These are phyloP conservation scores for Irineochytrium annulatum DNA, from an alignment of 192 early-diverging fungal genomes.

Conservation along the genomic window DNA sequence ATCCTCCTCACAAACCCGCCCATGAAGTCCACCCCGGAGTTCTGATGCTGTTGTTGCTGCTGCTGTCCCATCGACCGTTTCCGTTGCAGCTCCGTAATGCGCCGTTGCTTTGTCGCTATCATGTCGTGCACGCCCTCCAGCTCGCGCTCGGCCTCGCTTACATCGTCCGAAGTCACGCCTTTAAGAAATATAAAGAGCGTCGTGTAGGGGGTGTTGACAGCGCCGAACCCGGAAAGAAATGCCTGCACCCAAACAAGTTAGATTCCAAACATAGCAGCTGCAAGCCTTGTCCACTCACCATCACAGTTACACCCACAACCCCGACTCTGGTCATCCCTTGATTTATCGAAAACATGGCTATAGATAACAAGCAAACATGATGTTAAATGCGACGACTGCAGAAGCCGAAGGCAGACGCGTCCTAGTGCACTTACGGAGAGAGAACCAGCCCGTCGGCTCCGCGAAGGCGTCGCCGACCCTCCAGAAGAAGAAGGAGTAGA, in stretches of 20 bases:
- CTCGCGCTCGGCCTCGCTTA: constrained; percentile 61
- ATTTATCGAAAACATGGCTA: constrained; percentile 28
- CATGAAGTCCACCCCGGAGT: no score
- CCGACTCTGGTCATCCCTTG: constrained; percentile 77
- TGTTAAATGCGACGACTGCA: no score
- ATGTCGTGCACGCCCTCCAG: constrained; percentile 63
- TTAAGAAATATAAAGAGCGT: constrained; percentile 78
- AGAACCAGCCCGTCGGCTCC: neutral
- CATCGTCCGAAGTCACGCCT: constrained; percentile 37
- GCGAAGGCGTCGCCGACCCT: neutral
- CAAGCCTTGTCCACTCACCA: no score
- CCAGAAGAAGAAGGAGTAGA: neutral
- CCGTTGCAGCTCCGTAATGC: constrained; percentile 33
- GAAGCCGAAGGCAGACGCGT: neutral
- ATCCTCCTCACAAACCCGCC: constrained; percentile 1
- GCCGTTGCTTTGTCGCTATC: constrained; percentile 65
- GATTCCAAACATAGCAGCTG: no score
- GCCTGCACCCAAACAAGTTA: no score
- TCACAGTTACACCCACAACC: constrained; percentile 87
- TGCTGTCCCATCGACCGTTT: neutral
- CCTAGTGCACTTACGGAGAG: neutral
- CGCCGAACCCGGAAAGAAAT: constrained; percentile 88
- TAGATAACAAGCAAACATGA: no score
- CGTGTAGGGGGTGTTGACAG: constrained; percentile 86
- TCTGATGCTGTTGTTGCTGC: no score